Evolutionary conservation across 2,329 filamentous ascomycete species (phyloP).

Genomic region (Westerdykella sp.): DNA sequence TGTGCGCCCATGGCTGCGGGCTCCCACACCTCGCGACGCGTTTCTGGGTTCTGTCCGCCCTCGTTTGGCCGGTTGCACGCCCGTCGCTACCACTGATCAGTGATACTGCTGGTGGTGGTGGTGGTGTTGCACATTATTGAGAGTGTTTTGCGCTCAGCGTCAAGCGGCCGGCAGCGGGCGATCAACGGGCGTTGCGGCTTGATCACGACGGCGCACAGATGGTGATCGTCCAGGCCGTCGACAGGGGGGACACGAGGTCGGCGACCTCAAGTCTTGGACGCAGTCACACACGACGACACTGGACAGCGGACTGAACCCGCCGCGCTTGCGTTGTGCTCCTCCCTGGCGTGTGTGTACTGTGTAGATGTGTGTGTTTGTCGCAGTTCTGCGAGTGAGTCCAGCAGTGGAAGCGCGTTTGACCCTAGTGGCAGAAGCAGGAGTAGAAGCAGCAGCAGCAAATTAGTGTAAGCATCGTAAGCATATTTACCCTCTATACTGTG

Average conservation of each 20-base stretch:
- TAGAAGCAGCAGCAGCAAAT: too few relatives aligned
- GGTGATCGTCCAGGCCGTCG: conserved; percentile 27
- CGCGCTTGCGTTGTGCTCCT: not conserved
- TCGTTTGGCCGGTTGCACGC: not conserved
- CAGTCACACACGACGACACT: too few relatives aligned
- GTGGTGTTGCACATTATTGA: not conserved
- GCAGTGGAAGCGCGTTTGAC: not conserved
- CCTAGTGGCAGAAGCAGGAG: too few relatives aligned
- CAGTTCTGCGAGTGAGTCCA: not conserved
- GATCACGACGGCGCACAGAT: conserved; percentile 23
- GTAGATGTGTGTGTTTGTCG: too few relatives aligned
- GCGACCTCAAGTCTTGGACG: conserved; percentile 19
- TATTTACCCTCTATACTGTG: too few relatives aligned
- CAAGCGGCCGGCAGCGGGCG: conserved; percentile 16
- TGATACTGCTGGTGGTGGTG: not conserved
- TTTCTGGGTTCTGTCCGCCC: not conserved
- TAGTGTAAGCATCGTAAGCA: too few relatives aligned
- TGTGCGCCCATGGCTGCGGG: not conserved
- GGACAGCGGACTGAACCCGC: too few relatives aligned
- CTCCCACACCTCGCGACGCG: not conserved
- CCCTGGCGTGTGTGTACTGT: not conserved
- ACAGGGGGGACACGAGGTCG: conserved; percentile 28
- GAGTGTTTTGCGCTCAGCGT: not conserved
- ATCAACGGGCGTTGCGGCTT: conserved; percentile 37
- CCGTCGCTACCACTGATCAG: not conserved